These are phyloP conservation scores for Dendrobium nobile DNA, from an alignment of 106 monocot species.

Conservation along the genomic window DNA sequence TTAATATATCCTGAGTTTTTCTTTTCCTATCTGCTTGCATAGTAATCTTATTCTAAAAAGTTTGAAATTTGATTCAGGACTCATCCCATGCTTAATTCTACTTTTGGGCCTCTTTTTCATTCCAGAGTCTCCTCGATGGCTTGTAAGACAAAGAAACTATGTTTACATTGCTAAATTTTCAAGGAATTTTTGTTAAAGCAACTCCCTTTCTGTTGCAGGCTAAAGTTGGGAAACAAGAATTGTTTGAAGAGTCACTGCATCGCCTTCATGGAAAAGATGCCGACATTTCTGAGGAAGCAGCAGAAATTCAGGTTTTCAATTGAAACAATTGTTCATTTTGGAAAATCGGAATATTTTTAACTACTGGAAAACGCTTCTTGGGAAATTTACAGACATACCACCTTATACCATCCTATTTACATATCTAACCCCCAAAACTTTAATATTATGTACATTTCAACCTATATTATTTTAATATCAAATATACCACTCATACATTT, in stretches of 20 bases:
- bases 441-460: too few species aligned
- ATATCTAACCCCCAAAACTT: too few species aligned
- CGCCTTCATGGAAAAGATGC: conserved; percentile 52
- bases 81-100: conserved; percentile 50
- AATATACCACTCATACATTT: too few species aligned
- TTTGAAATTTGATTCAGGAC: conserved; percentile 25
- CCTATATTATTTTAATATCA: too few species aligned
- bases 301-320: conserved; percentile 46
- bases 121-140: conserved; percentile 89
- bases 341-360: not conserved
- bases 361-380: not conserved
- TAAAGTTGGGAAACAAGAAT: conserved; percentile 38
- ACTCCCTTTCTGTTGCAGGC: conserved; percentile 25
- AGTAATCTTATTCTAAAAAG: not conserved
- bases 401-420: too few species aligned
- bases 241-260: conserved; percentile 47
- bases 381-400: too few species aligned
- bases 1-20: not conserved
- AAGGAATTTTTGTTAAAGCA: not conserved
- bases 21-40: not conserved
- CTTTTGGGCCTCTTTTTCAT: conserved; percentile 61
- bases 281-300: conserved; percentile 53
- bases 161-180: not conserved
- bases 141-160: conserved; percentile 33
- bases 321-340: not conserved